Evolutionary conservation across 805 yeast species (phyloP), one percentile per base, ranked within the genome.

Genomic region (Citeromyces matritensis): DNA sequence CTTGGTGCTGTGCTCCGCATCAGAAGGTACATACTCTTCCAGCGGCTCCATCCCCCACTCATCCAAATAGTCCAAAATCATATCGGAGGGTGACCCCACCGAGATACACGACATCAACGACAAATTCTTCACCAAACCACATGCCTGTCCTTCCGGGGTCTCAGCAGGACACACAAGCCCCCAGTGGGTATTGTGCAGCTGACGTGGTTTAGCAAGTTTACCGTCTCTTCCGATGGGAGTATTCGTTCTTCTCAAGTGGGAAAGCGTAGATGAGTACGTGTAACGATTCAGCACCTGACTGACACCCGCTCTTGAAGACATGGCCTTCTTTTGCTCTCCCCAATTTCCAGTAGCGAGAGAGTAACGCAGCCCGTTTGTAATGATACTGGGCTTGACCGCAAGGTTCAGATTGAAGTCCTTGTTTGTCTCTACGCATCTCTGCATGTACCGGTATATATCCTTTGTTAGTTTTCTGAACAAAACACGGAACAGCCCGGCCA

Each of bases 291-390:
- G 69, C 42, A 91, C 98, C 65, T 91, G 98, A 17, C 97, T 88
- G 30, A 93, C 99, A 71, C 99, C 99, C 5, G 98, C 99, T 56
- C 95, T 78, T 12, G 96, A 77, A 38, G 91, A 76, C 98, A 91
- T 91, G 9, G 97, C 96, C 57, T 91, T 91, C 76, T 86, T 88
- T 56, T 91, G 99, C 58, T 91, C 99, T 63, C 99, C 98, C 99
- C 99, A 91, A 63, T 91, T 91, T 67, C 99, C 99, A 10, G 99
- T 91, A 33, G 99, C 99, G 49, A 91, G 67, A 26, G 98, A 91
- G 58, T 91, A 91, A 53, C 93, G 82, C 57, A 91, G 70, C 53
- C 99, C 99, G 38, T 94, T 88, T 25, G 99, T 91, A 45, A 91
- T 84, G 3, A 97, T 91, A 43, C 86, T 86, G 11, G 96, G 84